Conservation (phyloP, 2,329 filamentous ascomycete genomes). For the Nectriaceae sp. region DNA sequence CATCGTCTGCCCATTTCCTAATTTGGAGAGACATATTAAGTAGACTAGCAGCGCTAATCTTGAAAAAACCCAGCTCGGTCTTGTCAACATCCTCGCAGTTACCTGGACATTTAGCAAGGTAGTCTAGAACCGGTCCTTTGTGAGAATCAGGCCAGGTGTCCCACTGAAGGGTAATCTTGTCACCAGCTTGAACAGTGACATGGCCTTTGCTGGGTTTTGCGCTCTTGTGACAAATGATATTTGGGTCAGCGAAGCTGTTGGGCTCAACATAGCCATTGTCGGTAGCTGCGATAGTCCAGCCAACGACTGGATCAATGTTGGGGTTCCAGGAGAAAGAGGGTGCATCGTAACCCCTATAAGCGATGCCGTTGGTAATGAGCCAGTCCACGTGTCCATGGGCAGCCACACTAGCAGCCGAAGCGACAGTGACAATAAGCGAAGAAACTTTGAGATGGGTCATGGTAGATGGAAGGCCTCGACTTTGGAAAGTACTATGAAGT, state of each 20-base stretch:
- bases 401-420: not conserved
- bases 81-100: constrained; percentile 58
- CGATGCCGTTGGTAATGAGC: constrained; percentile 24
- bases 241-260: constrained; percentile 37
- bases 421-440: not conserved
- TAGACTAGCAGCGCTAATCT: constrained; percentile 60
- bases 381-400: constrained; percentile 28
- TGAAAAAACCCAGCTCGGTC: constrained; percentile 59
- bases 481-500: not conserved
- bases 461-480: not conserved
- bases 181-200: constrained; percentile 41
- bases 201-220: constrained; percentile 39
- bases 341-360: constrained; percentile 24
- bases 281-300: constrained; percentile 23
- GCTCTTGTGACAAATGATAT: constrained; percentile 50
- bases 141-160: constrained; percentile 45
- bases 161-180: constrained; percentile 44
- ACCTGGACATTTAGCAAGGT: constrained; percentile 61
- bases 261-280: constrained; percentile 54
- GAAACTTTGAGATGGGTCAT: not conserved
- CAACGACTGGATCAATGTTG: constrained; percentile 19
- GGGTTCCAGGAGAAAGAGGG: constrained; percentile 25
- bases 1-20: constrained; percentile 37
- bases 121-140: constrained; percentile 60
- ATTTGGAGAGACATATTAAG: constrained; percentile 46